Base-by-base conservation (phyloP, 2,329 filamentous ascomycete species). In the Botrytis medusae region DNA sequence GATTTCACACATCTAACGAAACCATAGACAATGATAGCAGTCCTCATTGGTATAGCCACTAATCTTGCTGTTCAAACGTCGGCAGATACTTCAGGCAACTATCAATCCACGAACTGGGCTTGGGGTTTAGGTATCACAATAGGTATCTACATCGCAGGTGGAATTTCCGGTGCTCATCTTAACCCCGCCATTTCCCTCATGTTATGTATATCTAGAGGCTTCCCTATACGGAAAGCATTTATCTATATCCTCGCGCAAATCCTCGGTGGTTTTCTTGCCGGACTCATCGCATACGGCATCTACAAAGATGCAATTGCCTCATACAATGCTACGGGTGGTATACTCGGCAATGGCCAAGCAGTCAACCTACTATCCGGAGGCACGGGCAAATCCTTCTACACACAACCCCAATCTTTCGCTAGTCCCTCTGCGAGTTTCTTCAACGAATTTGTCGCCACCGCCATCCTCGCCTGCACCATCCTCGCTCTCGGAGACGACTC, bases 101-200 rank as follows among this genome's bases (percentile, higher is more conserved):
- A 84, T 3, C 82, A 84, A 75, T 83, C 84, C 16, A 82, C 83
- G 4, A 78, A 79, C 32, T 84, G 82, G 83, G 82, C 84, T 8
- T 89, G 87, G 87, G 87, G 87, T 1, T 81, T 89, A 18, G 86
- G 85, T 0, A 84, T 84, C 37, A 89, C 88, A 84, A 81, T 84
- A 40, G 84, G 80, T 22, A 84, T 86, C 74, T 85, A 85, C 74
- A 82, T 85, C 44, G 84, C 82, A 32, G 84, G 84, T 82, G 84
- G 84, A 71, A 82, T 85, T 22, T 85, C 84, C 16, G 84, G 84
- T 72, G 84, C 83, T 7, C 84, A 85, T 71, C 79, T 85, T 37
- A 85, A 85, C 68, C 84, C 84, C 0, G 79, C 81, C 14, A 81
- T 85, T 46, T 84, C 84, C 4, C 77, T 83, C 2, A 83, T 84